Conservation (phyloP, 495 filamentous ascomycete genomes). For the Aspergillus carlsbadensis region DNA sequence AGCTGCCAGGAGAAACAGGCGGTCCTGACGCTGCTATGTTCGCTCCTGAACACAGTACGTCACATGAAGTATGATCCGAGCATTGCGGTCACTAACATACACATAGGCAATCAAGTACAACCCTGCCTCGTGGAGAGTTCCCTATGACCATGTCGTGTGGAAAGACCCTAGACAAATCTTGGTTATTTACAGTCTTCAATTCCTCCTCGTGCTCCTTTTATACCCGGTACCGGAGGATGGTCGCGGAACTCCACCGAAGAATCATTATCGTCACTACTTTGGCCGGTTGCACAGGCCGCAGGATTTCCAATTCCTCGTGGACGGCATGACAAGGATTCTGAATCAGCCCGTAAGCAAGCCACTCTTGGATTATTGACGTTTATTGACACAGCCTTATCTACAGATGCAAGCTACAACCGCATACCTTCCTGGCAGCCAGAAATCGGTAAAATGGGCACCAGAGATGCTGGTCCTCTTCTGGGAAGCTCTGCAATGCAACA, state of each 20-base stretch:
- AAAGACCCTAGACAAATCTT: conserved; percentile 91
- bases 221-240: conserved; percentile 87
- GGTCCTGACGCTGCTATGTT: conserved; percentile 86
- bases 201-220: conserved; percentile 82
- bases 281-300: conserved; percentile 88
- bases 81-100: neutral
- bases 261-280: conserved; percentile 89
- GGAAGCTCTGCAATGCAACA: conserved; percentile 97
- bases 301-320: conserved; percentile 96
- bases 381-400: neutral
- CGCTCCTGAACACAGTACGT: conserved; percentile 91
- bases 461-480: conserved; percentile 98
- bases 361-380: neutral
- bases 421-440: conserved; percentile 85
- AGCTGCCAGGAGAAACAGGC: conserved; percentile 88
- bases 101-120: conserved; percentile 91
- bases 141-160: conserved; percentile 91
- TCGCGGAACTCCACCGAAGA: conserved; percentile 65
- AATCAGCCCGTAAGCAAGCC: conserved; percentile 69
- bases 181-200: conserved; percentile 86
- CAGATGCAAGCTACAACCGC: conserved; percentile 81
- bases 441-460: conserved; percentile 80
- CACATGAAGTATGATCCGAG: neutral
- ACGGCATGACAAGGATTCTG: conserved; percentile 91
- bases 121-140: conserved; percentile 89